Base-by-base conservation (phyloP, 176 grass and related monocot genomes). In the Phyllostachys edulis region DNA sequence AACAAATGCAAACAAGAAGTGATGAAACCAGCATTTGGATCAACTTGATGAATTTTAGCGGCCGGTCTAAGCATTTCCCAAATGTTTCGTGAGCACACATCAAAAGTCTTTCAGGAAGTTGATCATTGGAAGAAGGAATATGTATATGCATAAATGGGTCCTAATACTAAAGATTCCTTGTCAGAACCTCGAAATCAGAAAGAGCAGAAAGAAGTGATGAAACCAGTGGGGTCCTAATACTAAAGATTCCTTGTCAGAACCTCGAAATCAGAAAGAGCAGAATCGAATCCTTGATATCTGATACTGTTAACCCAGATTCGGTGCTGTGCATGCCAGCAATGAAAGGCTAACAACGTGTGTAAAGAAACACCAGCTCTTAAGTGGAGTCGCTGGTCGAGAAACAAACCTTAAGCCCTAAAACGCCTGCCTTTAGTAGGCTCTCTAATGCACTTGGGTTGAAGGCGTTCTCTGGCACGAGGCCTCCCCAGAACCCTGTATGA, bases 381-480 rank as follows among this genome's bases (percentile, higher is more conserved):
- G 72, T 74, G 66, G 18, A 34, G 6, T 59, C 47, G 38, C 8
- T 23, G 60, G 42, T 71, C 62, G 27, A 79, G 73, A 26, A 72
- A 45, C 73, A 57, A 66, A 98, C 96, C 96, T 98, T 98, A 2
- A 98, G 89, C 47, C 96, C 96, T 78, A 98, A 78, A 54, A 90
- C 96, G 67, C 96, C 96, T 54, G 96, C 89, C 23, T 74, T 77
- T n/a, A 98, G 86, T 41, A 98, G 88, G 52, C 85, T 68, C 32
- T 98, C 91, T 56, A 98, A 73, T 85, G 82, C 85, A 85, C 51
- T 90, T 82, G 90, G 41, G 84, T 95, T 70, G 67, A 95, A 89
- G 76, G 96, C 91, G 66, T 98, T 98, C 85, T 98, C 93, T 83
- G 96, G 96, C 50, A 95, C 93, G n/a, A 98, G 89, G 62, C 96